Conservation (phyloP, 2,329 filamentous ascomycete species). For the Coniochaeta sp. region DNA sequence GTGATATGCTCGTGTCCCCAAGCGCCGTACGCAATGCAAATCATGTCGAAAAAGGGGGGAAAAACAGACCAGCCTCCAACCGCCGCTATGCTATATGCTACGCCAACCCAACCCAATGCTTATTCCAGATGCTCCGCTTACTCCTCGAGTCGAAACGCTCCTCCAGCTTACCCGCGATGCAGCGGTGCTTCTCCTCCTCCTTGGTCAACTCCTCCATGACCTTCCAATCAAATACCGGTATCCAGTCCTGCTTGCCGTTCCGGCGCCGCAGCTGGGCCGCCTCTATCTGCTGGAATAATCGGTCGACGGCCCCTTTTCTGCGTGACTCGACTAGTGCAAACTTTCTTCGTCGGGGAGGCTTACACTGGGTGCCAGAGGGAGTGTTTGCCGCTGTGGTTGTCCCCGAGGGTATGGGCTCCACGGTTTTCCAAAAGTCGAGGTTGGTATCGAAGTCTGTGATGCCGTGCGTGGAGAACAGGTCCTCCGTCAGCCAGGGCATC, state of each 20-base stretch:
- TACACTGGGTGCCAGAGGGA: no score
- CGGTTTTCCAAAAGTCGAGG: neutral
- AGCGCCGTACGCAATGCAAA: neutral
- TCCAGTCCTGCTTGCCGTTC: conserved; percentile 19
- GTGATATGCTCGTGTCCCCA: neutral
- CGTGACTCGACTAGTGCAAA: conserved; percentile 26
- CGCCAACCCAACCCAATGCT: conserved; percentile 17
- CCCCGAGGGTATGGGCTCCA: neutral
- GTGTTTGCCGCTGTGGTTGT: conserved; percentile 1
- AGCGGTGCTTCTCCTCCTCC: conserved; percentile 13
- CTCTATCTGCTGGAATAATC: conserved; percentile 21
- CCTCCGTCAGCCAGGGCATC: conserved; percentile 6
- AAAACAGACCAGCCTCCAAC: neutral
- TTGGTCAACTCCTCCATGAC: conserved; percentile 22
- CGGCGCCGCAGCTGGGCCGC: conserved; percentile 12
- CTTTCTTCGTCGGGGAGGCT: conserved; percentile 10
- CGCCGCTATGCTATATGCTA: conserved; percentile 4
- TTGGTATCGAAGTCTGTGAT: neutral
- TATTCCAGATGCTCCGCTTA: conserved; percentile 14
- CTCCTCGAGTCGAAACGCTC: conserved; percentile 8
- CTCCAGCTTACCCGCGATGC: conserved; percentile 4
- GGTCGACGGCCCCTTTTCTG: conserved; percentile 17
- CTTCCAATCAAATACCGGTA: conserved; percentile 30
- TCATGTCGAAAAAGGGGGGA: neutral
- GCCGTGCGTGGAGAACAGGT: conserved; percentile 3